Base-by-base conservation (phyloP, 768 basidiomycete genomes). In the Phanerodontia chrysosporium region DNA sequence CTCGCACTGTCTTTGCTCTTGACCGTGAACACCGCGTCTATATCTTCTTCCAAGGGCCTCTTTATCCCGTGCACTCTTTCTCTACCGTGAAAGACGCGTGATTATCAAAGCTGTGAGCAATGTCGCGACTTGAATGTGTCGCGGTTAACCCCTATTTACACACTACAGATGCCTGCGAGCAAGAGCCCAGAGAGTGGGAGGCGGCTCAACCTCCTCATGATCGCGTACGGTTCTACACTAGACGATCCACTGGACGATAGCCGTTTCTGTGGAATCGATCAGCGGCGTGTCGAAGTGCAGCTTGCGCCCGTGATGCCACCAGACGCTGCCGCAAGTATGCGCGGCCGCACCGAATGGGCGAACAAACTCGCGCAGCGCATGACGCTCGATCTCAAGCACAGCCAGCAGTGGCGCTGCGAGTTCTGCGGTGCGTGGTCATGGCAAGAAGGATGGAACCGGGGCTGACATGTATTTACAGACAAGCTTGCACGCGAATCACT, bases 401-500 rank as follows among this genome's bases (percentile, higher is more conserved):
- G 30, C 30, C 32, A 53, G 52, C 7, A 14, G 30, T 53, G 52
- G 52, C 52, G 42, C 32, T 53, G 52, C 52, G 52, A 53, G 52
- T 53, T 53, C 36, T 53, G 52, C 32, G 39, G 52, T 53, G 30
- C 49, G 49, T 32, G 36, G 13, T 18, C 9, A 36, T 44, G 39
- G 3, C 7, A 14, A 6, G 10, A 29, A 4, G 36, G 35, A 13
- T 4, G 8, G 39, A 18, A 18, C 18, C 10, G 25, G 36, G n/a
- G 18, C 21, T 21, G 10, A 39, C 22, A 1, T 21, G 21, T 21
- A 16, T 35, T 28, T 22, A 14, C 35, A 65, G 64, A 51, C 21
- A 55, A 60, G 28, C 59, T 54, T 6, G 56, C 64, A 21, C 59
- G 64, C n/a, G 64, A 65, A 51, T 58, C 55, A 0, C 39, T 54